Conservation (phyloP, 441 rosid genomes). For the Francoa sonchifolia region DNA sequence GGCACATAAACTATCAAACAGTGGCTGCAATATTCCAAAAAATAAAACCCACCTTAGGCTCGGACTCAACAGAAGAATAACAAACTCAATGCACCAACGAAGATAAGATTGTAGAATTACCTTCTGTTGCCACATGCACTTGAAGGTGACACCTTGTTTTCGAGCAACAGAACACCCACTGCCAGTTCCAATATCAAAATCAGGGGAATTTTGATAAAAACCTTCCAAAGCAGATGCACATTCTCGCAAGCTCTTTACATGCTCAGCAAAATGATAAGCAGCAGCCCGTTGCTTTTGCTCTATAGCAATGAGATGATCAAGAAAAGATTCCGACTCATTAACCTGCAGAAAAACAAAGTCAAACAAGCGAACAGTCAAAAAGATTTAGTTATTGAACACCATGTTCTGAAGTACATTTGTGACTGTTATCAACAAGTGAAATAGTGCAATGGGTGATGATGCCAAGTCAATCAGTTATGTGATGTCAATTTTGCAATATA, state of each 20-base stretch:
- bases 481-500: no score
- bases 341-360: conserved; percentile 34
- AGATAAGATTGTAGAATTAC: conserved; percentile 21
- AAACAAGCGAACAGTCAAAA: conserved; percentile 1
- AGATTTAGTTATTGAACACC: no score
- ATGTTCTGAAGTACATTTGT: no score
- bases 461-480: no score
- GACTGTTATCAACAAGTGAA: no score
- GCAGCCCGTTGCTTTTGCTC: conserved; percentile 68
- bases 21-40: conserved; percentile 37
- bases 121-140: conserved; percentile 80
- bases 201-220: conserved; percentile 23
- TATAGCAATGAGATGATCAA: conserved; percentile 67
- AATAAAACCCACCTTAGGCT: conserved; percentile 6
- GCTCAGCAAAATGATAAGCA: conserved; percentile 47
- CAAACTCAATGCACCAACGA: not conserved
- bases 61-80: conserved; percentile 4
- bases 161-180: conserved; percentile 31
- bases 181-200: conserved; percentile 11
- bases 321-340: conserved; percentile 58
- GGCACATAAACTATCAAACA: conserved; percentile 52
- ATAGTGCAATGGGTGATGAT: no score
- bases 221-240: conserved; percentile 29
- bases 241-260: conserved; percentile 34
- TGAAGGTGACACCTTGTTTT: conserved; percentile 36